Percentiles rank a stretch among this genome's conserved stretches.
These are phyloP conservation scores for Peniophora sp. DNA, from an alignment of 1,284 basidiomycete genomes.

Conservation along the genomic window DNA sequence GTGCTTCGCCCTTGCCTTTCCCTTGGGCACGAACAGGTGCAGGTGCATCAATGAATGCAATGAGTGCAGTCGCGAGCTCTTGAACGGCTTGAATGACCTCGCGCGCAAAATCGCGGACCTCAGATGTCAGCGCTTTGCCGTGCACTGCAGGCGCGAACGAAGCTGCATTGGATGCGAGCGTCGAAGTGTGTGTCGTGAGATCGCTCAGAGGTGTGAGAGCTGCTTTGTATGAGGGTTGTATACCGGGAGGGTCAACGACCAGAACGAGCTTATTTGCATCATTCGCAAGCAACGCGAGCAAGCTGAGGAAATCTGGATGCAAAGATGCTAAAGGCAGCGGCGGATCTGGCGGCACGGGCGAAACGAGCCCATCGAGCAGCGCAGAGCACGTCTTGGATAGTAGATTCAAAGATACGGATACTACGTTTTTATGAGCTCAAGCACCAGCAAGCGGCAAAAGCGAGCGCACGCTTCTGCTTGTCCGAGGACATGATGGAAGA, in stretches of 20 bases:
- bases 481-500: constrained; percentile 22
- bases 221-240: constrained; percentile 44
- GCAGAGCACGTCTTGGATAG: constrained; percentile 35
- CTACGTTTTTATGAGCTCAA: constrained; percentile 6
- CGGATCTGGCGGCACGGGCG: constrained; percentile 12
- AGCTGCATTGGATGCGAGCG: constrained; percentile 49
- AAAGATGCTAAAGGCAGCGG: constrained; percentile 27
- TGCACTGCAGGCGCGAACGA: constrained; percentile 39
- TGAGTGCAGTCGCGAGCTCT: constrained; percentile 25
- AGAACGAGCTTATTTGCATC: constrained; percentile 60
- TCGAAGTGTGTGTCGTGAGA: constrained; percentile 42
- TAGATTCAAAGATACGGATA: constrained; percentile 15
- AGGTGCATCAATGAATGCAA: constrained; percentile 6
- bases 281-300: constrained; percentile 55
- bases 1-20: constrained; percentile 30
- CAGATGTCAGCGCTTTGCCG: constrained; percentile 46
- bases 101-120: constrained; percentile 32
- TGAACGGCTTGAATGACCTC: constrained; percentile 41
- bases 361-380: constrained; percentile 26
- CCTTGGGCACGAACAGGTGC: neutral
- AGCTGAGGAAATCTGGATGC: constrained; percentile 49
- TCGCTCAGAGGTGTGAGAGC: constrained; percentile 51
- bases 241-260: constrained; percentile 50
- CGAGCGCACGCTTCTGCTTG: constrained; percentile 22
- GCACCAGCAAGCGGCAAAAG: neutral